Evolutionary conservation across 169 alveolate species (phyloP).

Genomic region (Theileria equi): DNA sequence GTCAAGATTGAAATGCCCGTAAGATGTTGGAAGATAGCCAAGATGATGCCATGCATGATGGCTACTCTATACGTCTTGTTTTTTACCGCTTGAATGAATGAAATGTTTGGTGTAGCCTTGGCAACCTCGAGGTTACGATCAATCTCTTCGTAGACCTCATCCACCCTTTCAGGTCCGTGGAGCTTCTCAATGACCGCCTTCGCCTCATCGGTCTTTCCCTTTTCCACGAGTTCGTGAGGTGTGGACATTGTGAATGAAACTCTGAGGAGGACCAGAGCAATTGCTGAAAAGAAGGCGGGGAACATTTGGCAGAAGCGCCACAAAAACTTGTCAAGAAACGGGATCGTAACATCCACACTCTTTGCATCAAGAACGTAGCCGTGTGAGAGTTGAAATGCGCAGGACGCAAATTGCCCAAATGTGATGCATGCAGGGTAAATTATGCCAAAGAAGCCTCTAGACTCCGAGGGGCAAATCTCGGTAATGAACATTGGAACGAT

Average conservation of each 20-base stretch:
- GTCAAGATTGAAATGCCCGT: slow-evolving; percentile 81
- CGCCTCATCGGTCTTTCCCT: slow-evolving; percentile 68
- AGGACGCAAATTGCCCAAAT: slow-evolving; percentile 74
- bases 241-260: slow-evolving; percentile 63
- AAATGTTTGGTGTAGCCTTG: slow-evolving; percentile 38
- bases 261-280: slow-evolving; percentile 45
- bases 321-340: slow-evolving; percentile 36
- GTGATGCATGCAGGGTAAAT: slow-evolving; percentile 76
- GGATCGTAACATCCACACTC: slow-evolving; percentile 1
- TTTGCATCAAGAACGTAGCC: slow-evolving; percentile 39
- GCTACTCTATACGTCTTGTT: slow-evolving; percentile 68
- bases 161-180: slow-evolving; percentile 67
- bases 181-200: slow-evolving; percentile 54
- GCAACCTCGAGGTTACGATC: slow-evolving; percentile 59
- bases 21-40: slow-evolving; percentile 78
- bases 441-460: slow-evolving; percentile 75
- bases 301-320: slow-evolving; percentile 68
- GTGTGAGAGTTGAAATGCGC: slow-evolving; percentile 69
- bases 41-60: slow-evolving; percentile 67
- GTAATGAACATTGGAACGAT: slow-evolving; percentile 78
- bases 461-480: slow-evolving; percentile 74
- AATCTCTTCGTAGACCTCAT: slow-evolving; percentile 56
- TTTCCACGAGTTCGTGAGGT: slow-evolving; percentile 61
- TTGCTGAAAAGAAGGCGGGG: slow-evolving; percentile 52
- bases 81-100: slow-evolving; percentile 61